Percentiles rank a stretch among this genome's conserved stretches.
Conservation (phyloP, 164 flowering plant species). For the Chimonanthus salicifolius region DNA sequence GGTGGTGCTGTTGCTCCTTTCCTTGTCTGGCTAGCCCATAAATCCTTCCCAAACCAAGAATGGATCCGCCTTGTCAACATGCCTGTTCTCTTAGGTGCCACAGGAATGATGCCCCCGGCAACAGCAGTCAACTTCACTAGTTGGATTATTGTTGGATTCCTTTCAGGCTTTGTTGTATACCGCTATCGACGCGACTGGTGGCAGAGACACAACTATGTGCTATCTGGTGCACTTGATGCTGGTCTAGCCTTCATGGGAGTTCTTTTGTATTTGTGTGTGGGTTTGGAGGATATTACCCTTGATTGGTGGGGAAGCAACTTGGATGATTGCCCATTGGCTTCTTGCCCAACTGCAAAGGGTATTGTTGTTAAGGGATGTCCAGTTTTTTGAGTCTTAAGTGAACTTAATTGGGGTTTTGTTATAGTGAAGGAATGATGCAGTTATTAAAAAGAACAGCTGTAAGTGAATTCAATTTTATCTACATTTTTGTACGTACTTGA, state of each 20-base stretch:
- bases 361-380: constrained; percentile 60
- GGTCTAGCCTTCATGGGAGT: constrained; percentile 89
- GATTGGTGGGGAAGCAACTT: constrained; percentile 76
- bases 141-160: constrained; percentile 64
- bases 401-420: too few relatives aligned
- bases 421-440: background rate
- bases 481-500: too few relatives aligned
- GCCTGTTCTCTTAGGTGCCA: constrained; percentile 68
- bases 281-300: constrained; percentile 37
- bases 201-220: constrained; percentile 64
- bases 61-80: constrained; percentile 78
- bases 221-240: constrained; percentile 81
- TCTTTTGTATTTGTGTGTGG: constrained; percentile 53
- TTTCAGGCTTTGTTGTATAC: constrained; percentile 58
- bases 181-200: constrained; percentile 67
- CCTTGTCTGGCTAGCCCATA: constrained; percentile 57
- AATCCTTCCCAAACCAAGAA: constrained; percentile 58
- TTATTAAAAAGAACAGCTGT: background rate
- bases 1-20: constrained; percentile 72
- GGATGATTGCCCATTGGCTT: constrained; percentile 69
- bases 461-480: too few relatives aligned
- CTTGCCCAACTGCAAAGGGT: constrained; percentile 73
- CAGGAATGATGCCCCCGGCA: constrained; percentile 72
- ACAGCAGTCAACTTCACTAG: constrained; percentile 68
- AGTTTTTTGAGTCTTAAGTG: constrained; percentile 20